A percentile compares a stretch with the other conserved stretches of the same genome.
Conservation (phyloP, 371 early-diverging fungal species). For the Apophysomyces sp. region DNA sequence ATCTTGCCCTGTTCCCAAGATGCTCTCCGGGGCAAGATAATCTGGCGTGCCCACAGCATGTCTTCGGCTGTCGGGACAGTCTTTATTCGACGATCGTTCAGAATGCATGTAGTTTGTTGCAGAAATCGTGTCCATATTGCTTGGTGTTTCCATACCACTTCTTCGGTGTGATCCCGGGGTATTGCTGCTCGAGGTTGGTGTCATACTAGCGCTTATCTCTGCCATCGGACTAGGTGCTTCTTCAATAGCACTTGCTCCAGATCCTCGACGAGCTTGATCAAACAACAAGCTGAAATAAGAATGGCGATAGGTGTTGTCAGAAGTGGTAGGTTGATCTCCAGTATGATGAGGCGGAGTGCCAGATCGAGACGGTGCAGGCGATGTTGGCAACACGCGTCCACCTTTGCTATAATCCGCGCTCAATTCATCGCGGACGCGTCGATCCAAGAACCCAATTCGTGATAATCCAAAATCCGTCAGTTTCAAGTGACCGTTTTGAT, state of each 20-base stretch:
- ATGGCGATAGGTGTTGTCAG: slow-evolving; percentile 28
- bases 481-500: slow-evolving; percentile 89
- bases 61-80: background rate
- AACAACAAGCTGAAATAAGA: slow-evolving; percentile 47
- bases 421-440: slow-evolving; percentile 68
- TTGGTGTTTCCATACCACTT: background rate
- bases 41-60: slow-evolving; percentile 94
- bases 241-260: slow-evolving; percentile 19
- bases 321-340: slow-evolving; percentile 4
- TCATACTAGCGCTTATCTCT: background rate
- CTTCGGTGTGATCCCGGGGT: background rate
- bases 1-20: slow-evolving; percentile 84
- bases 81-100: background rate
- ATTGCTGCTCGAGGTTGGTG: background rate
- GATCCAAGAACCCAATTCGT: slow-evolving; percentile 81
- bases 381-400: slow-evolving; percentile 19
- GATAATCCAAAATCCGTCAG: slow-evolving; percentile 96
- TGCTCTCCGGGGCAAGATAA: slow-evolving; percentile 95
- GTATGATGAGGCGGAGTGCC: slow-evolving; percentile 35
- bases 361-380: slow-evolving; percentile 44
- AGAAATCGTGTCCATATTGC: background rate
- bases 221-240: background rate
- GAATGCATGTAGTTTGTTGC: background rate
- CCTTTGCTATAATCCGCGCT: slow-evolving; percentile 6
- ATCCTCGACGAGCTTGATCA: slow-evolving; percentile 35